Percentiles rank a stretch among this genome's conserved stretches.
These are phyloP conservation scores for Barnettozyma pratensis DNA, from an alignment of 805 yeast species.

Conservation along the genomic window DNA sequence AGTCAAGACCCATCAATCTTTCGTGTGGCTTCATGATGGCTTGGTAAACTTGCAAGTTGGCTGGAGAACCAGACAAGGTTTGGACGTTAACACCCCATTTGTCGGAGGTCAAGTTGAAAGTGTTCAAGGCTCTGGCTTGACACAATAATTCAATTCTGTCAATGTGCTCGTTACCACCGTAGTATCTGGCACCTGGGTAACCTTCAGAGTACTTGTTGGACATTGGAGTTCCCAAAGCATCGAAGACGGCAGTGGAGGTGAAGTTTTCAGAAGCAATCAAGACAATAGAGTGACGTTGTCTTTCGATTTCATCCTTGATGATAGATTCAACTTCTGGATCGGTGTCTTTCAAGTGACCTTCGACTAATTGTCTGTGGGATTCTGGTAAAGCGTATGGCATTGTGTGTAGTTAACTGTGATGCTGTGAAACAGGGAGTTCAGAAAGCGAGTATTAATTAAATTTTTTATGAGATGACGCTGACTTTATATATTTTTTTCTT, in stretches of 20 bases:
- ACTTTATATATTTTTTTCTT: no score
- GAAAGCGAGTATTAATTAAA: not conserved
- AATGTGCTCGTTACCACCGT: slow-evolving; percentile 95
- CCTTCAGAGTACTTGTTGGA: slow-evolving; percentile 98
- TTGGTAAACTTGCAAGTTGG: slow-evolving; percentile 87
- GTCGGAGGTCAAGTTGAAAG: slow-evolving; percentile 68
- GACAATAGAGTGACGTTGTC: slow-evolving; percentile 90
- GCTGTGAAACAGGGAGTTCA: no score
- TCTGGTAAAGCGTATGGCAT: slow-evolving; percentile 64
- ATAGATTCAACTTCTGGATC: slow-evolving; percentile 87
- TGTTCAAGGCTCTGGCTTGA: slow-evolving; percentile 85
- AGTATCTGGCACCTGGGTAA: slow-evolving; percentile 96
- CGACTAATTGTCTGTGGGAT: slow-evolving; percentile 59
- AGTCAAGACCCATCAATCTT: slow-evolving; percentile 93
- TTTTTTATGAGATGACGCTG: no score
- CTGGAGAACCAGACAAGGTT: slow-evolving; percentile 94
- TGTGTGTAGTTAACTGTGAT: not conserved
- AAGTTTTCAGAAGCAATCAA: slow-evolving; percentile 95
- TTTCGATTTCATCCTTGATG: slow-evolving; percentile 65
- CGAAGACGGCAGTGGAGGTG: slow-evolving; percentile 93
- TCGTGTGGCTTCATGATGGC: slow-evolving; percentile 87
- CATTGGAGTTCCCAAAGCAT: slow-evolving; percentile 92
- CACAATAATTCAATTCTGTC: slow-evolving; percentile 88
- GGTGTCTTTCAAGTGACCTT: slow-evolving; percentile 49
- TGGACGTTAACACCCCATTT: slow-evolving; percentile 98